Percentiles rank a stretch among this genome's conserved stretches.
Evolutionary conservation across 345 rosid genomes (phyloP).

Genomic region (Hypericum androsaemum): DNA sequence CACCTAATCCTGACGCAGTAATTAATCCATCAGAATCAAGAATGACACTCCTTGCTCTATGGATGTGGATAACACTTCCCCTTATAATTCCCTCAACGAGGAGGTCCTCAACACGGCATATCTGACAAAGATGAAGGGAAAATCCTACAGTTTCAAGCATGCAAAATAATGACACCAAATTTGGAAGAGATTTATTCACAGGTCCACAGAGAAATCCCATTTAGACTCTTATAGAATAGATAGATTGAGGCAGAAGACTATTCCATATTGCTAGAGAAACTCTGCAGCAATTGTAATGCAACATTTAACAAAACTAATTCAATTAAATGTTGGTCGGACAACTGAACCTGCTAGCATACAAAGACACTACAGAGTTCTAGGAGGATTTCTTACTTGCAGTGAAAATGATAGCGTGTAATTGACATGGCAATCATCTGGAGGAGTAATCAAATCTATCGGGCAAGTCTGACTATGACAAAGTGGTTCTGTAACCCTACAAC

Average conservation of each 20-base stretch:
- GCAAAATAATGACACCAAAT: too few species aligned
- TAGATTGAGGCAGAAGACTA: background rate
- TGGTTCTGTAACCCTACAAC: constrained; percentile 57
- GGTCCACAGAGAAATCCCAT: background rate
- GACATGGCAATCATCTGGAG: constrained; percentile 98
- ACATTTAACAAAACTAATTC: too few species aligned
- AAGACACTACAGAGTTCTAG: constrained; percentile 13
- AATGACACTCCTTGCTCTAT: constrained; percentile 75
- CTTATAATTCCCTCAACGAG: constrained; percentile 71
- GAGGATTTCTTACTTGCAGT: constrained; percentile 54
- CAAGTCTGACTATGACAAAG: constrained; percentile 75
- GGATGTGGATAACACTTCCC: constrained; percentile 94
- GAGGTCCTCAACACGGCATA: constrained; percentile 92
- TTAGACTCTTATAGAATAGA: background rate
- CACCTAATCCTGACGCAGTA: constrained; percentile 85
- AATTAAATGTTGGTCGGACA: background rate
- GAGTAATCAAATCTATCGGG: constrained; percentile 81
- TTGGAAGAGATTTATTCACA: too few species aligned
- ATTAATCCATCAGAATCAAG: constrained; percentile 59
- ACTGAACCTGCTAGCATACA: background rate
- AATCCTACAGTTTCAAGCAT: background rate
- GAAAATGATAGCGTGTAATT: constrained; percentile 86
- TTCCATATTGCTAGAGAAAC: background rate
- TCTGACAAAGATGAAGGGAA: constrained; percentile 30
- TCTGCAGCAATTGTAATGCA: too few species aligned